phyloP scores from a whole-genome alignment of 768 basidiomycete species.

The Russula compacta region DNA sequence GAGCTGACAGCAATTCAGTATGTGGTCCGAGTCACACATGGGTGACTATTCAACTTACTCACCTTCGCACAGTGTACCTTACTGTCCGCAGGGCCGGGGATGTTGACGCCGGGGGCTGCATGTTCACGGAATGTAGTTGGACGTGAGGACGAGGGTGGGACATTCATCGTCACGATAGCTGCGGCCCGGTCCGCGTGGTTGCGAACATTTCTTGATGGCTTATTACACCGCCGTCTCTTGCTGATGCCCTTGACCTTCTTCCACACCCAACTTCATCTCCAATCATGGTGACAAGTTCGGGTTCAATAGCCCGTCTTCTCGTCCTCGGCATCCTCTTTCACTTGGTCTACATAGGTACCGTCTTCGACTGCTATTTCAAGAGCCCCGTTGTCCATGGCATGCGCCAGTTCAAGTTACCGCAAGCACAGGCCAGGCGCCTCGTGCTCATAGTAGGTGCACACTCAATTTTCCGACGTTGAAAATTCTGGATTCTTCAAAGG shows the following conservation, averaged over 20 bases:
- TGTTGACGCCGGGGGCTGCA: background rate
- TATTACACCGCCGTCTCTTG: too few species aligned
- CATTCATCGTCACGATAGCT: too few species aligned
- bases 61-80: slow-evolving; percentile 12
- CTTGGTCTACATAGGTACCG: slow-evolving; percentile 57
- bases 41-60: background rate
- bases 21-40: background rate
- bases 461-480: background rate
- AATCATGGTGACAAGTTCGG: slow-evolving; percentile 8
- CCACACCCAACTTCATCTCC: background rate
- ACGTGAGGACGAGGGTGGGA: too few species aligned
- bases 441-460: slow-evolving; percentile 69
- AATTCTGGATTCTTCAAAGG: background rate
- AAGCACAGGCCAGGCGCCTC: slow-evolving; percentile 55
- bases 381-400: slow-evolving; percentile 77
- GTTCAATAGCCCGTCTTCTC: slow-evolving; percentile 34
- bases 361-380: slow-evolving; percentile 85
- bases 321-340: slow-evolving; percentile 68
- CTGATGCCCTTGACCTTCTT: too few species aligned
- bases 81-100: background rate
- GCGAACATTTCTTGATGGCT: too few species aligned
- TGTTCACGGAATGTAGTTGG: background rate
- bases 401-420: slow-evolving; percentile 40
- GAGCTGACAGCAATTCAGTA: slow-evolving; percentile 37
- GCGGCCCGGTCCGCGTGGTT: too few species aligned